These are phyloP conservation scores for Cryphonectria japonica DNA, from an alignment of 2,329 filamentous ascomycete species.

Conservation along the genomic window DNA sequence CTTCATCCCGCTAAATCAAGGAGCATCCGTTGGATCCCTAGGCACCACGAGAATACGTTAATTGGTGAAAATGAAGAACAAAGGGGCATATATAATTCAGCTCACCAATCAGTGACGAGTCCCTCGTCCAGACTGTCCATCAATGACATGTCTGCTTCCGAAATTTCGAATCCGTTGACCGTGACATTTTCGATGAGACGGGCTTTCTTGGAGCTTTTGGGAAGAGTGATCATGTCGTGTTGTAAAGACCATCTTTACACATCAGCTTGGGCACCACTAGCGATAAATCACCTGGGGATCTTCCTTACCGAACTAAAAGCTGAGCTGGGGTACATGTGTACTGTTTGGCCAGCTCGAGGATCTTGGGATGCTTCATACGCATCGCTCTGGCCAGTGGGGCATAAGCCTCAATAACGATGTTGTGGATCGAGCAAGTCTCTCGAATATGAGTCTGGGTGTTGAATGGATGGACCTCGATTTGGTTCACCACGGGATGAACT, in stretches of 20 bases:
- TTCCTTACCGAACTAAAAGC: slow-evolving; percentile 62
- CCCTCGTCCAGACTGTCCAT: slow-evolving; percentile 72
- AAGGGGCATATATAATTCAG: not conserved
- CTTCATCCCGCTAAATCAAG: not conserved
- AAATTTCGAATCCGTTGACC: slow-evolving; percentile 64
- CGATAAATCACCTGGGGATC: too few relatives aligned
- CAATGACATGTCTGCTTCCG: slow-evolving; percentile 61
- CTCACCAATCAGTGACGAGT: slow-evolving; percentile 70
- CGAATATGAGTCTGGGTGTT: slow-evolving; percentile 73
- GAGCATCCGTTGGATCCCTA: slow-evolving; percentile 34
- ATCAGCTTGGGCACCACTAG: not conserved
- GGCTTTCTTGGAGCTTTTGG: slow-evolving; percentile 68
- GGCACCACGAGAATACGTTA: not conserved
- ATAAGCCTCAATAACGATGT: slow-evolving; percentile 77
- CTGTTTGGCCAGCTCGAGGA: slow-evolving; percentile 65
- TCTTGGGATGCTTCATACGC: slow-evolving; percentile 68
- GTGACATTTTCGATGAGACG: slow-evolving; percentile 69
- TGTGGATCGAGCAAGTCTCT: slow-evolving; percentile 65
- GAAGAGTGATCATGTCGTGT: slow-evolving; percentile 71
- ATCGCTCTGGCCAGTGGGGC: slow-evolving; percentile 74
- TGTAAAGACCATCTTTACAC: slow-evolving; percentile 71
- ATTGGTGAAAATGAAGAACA: not conserved
- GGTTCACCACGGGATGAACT: slow-evolving; percentile 72
- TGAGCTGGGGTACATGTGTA: slow-evolving; percentile 74
- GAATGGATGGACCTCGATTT: slow-evolving; percentile 83